These are phyloP conservation scores for Tuber aestivum DNA, from an alignment of 495 filamentous ascomycete species.

Conservation along the genomic window DNA sequence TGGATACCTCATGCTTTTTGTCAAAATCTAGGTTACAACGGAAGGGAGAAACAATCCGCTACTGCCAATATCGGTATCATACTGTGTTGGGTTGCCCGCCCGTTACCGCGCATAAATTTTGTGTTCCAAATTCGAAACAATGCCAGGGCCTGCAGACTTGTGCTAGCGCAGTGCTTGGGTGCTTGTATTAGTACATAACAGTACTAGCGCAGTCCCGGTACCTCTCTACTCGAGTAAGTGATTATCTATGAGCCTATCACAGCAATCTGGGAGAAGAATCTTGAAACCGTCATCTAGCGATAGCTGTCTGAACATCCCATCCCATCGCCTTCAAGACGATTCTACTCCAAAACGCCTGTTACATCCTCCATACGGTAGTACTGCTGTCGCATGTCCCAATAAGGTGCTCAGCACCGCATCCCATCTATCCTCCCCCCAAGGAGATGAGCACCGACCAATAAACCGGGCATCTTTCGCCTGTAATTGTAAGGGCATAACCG, in stretches of 20 bases:
- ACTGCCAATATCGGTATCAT: neutral
- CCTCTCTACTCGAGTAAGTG: neutral
- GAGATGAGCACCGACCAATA: neutral
- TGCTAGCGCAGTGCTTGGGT: no score
- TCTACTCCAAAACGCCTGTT: slow-evolving; percentile 18
- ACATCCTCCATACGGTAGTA: neutral
- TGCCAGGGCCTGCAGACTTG: neutral
- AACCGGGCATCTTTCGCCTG: neutral
- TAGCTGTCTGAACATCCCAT: slow-evolving; percentile 22
- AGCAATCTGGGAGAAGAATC: slow-evolving; percentile 10
- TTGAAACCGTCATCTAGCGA: slow-evolving; percentile 37
- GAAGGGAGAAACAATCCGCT: neutral
- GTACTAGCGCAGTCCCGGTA: neutral
- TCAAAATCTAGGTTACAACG: neutral
- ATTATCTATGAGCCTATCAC: neutral
- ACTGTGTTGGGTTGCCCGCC: neutral
- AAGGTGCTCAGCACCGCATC: neutral
- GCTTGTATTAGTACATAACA: no score
- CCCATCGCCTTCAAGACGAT: slow-evolving; percentile 1
- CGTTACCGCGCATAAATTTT: neutral
- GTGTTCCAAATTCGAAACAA: neutral
- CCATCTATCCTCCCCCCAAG: neutral
- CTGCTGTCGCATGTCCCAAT: neutral
- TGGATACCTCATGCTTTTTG: neutral
- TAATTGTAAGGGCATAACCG: neutral